Percentiles rank a stretch among this genome's conserved stretches.
Evolutionary conservation across 2,329 filamentous ascomycete species (phyloP).

Genomic region (Thermochaetoides dissita): DNA sequence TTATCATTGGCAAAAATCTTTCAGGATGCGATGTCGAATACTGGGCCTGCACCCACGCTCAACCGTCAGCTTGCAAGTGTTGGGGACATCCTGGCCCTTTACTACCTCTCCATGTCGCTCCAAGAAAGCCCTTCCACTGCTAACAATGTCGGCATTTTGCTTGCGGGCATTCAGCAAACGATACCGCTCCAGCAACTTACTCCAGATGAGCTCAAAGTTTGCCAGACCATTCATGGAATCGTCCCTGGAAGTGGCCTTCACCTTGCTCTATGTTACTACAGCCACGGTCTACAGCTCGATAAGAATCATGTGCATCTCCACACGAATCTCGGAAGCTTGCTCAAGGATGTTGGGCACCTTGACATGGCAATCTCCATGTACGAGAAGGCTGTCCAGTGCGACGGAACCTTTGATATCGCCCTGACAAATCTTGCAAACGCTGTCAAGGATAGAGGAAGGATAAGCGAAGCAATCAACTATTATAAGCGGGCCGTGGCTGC

Average conservation of each 20-base stretch:
- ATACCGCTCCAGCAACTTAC: constrained; percentile 23
- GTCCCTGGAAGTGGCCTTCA: constrained; percentile 74
- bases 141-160: constrained; percentile 92
- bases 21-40: constrained; percentile 83
- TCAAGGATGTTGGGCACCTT: constrained; percentile 93
- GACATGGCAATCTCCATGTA: constrained; percentile 93
- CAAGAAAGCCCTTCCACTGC: constrained; percentile 95
- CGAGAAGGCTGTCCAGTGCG: constrained; percentile 80
- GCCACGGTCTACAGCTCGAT: constrained; percentile 81
- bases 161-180: constrained; percentile 81
- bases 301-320: constrained; percentile 86
- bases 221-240: constrained; percentile 56
- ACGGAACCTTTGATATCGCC: constrained; percentile 92
- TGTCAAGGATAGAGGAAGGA: constrained; percentile 87
- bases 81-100: constrained; percentile 82
- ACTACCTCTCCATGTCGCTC: constrained; percentile 86
- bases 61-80: constrained; percentile 59
- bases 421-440: constrained; percentile 93
- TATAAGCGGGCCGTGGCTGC: constrained; percentile 80
- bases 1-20: constrained; percentile 95
- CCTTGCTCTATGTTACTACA: constrained; percentile 83
- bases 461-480: constrained; percentile 81
- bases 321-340: constrained; percentile 84
- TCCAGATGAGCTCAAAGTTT: constrained; percentile 15
- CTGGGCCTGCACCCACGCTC: constrained; percentile 38